A percentile compares a stretch with the other conserved stretches of the same genome.
Conservation (phyloP, 257 asterid genomes). For the Datura wrightii region DNA sequence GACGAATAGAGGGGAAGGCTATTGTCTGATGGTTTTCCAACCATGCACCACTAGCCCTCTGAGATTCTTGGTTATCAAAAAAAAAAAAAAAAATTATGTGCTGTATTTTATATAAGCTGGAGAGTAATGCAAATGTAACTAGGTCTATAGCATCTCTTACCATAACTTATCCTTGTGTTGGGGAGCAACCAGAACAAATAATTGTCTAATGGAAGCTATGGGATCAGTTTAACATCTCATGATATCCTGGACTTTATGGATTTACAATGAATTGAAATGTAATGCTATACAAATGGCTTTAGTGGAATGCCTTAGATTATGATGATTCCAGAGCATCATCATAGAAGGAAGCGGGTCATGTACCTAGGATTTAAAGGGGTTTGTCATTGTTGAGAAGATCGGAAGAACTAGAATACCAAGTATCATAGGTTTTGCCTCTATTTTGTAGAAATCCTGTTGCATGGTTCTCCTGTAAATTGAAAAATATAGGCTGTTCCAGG, state of each 20-base stretch:
- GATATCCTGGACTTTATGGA: background rate
- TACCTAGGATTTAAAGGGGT: conserved; percentile 6
- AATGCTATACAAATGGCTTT: conserved; percentile 14
- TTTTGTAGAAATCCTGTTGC: conserved; percentile 5
- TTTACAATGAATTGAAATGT: conserved; percentile 18
- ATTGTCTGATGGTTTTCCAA: background rate
- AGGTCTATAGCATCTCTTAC: conserved; percentile 16
- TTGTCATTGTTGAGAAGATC: background rate
- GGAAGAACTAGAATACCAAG: background rate
- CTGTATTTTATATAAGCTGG: conserved; percentile 13
- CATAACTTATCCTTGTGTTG: conserved; percentile 13
- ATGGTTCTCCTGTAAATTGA: conserved; percentile 22
- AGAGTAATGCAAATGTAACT: background rate
- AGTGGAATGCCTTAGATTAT: background rate
- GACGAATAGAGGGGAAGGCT: background rate
- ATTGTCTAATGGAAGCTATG: background rate
- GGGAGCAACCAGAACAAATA: conserved; percentile 16
- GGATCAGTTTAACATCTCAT: conserved; percentile 1
- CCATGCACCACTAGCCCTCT: background rate
- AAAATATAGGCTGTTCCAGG: background rate
- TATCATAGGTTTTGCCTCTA: conserved; percentile 10
- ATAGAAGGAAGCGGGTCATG: conserved; percentile 25
- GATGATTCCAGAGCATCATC: conserved; percentile 20
- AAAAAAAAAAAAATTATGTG: background rate
- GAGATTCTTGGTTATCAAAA: background rate